Conservation (phyloP, 306 rosid species). For the Quillaja saponaria region DNA sequence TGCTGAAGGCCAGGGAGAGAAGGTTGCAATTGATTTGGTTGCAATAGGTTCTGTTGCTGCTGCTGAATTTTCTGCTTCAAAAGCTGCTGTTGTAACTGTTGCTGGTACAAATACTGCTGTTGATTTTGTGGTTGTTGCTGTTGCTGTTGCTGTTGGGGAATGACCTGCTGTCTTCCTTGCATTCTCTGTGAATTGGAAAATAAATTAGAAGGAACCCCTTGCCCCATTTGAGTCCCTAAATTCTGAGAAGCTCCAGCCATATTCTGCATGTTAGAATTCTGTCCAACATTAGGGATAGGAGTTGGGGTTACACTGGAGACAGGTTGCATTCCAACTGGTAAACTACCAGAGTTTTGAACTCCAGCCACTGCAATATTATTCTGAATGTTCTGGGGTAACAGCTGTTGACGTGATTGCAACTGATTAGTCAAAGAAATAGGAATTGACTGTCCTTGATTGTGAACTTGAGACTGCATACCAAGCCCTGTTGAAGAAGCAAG, state of each 20-base stretch:
- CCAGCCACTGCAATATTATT: slow-evolving; percentile 49
- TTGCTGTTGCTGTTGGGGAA: slow-evolving; percentile 71
- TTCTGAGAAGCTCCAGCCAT: slow-evolving; percentile 58
- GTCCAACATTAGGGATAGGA: slow-evolving; percentile 63
- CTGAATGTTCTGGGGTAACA: slow-evolving; percentile 68
- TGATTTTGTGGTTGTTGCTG: slow-evolving; percentile 68
- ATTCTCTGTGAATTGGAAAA: slow-evolving; percentile 71
- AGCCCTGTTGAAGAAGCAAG: slow-evolving; percentile 44
- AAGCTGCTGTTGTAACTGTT: slow-evolving; percentile 52
- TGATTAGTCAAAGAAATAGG: slow-evolving; percentile 57
- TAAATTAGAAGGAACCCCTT: slow-evolving; percentile 62
- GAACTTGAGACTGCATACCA: slow-evolving; percentile 54
- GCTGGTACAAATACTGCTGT: slow-evolving; percentile 54
- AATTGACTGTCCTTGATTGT: slow-evolving; percentile 65
- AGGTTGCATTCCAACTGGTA: slow-evolving; percentile 55
- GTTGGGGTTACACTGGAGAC: slow-evolving; percentile 60
- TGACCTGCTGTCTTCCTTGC: slow-evolving; percentile 74
- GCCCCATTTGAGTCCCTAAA: slow-evolving; percentile 63
- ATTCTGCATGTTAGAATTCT: slow-evolving; percentile 63
- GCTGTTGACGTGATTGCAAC: slow-evolving; percentile 66
- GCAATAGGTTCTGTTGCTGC: slow-evolving; percentile 64
- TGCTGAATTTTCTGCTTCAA: slow-evolving; percentile 63
- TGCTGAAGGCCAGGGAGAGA: slow-evolving; percentile 67
- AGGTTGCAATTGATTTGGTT: slow-evolving; percentile 70
- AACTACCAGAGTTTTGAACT: slow-evolving; percentile 42